Base-by-base conservation (phyloP, 352 stramenopile genomes). In the Aphanomyces stellatus region DNA sequence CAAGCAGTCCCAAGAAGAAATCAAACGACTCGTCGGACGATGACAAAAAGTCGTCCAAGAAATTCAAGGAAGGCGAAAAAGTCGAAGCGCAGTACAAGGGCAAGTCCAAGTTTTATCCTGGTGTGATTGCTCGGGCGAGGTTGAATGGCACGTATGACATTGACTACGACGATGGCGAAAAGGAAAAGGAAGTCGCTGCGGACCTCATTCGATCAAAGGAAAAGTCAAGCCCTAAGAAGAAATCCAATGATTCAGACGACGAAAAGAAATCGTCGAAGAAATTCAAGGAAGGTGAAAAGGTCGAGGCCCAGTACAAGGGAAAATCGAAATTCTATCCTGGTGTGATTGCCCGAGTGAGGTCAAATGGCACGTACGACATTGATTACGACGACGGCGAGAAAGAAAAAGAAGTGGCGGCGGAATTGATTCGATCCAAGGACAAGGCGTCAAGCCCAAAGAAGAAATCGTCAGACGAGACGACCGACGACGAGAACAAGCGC, bases 91-190 rank as follows among this genome's bases (percentile, higher is more conserved):
- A 65, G 25, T 71, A 67, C 49, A 71, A 71, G n/a, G 62, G 67
- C 13, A 43, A 61, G 43, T 11, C 15, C 0, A 71, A 69, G 34
- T 69, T 64, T 48, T 76, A 74, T 34, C 62, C 71, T 19, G 71
- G 66, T 15, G 65, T 55, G 10, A 75, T 76, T 31, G 31, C 56
- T n/a, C 22, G 53, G 10, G 33, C 35, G 1, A 19, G 51, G 0
- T 28, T 41, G 11, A 70, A 76, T 22, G 71, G 69, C 19, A 75
- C 69, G 24, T 76, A 73, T 30, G 62, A 77, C n/a, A 74, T 87
- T 70, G 71, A 74, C 22, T 90, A 81, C 41, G 74, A 84, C 55
- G 80, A 88, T 57, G 79, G 77, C 30, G 80, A 88, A 43, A 49
- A 68, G 30, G 77, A 85, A 69, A 65, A 37, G 4, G 30, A 30